Percentiles rank a stretch among this genome's conserved stretches.
Evolutionary conservation across 2,329 filamentous ascomycete species (phyloP).

Genomic region (Pleomassaria siparia): DNA sequence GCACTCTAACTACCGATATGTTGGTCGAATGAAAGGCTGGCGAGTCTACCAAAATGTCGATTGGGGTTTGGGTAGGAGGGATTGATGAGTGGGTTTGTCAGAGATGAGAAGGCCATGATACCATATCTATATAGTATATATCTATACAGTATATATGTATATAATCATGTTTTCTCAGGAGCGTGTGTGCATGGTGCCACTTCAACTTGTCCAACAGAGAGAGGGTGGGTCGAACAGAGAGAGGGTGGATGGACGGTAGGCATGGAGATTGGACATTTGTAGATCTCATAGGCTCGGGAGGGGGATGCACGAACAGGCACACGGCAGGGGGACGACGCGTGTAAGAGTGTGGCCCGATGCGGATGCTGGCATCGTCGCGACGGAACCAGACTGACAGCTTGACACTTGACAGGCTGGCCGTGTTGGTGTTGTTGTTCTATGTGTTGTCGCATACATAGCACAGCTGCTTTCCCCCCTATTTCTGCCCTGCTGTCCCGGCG

Average conservation of each 20-base stretch:
- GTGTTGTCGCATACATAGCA: background rate
- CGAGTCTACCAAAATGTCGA: background rate
- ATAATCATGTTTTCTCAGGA: too few relatives aligned
- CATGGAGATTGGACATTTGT: too few relatives aligned
- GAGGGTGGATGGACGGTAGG: background rate
- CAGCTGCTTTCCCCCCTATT: conserved; percentile 10
- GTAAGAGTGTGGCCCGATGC: background rate
- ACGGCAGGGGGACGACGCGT: conserved; percentile 2
- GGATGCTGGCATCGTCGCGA: background rate
- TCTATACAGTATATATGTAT: too few relatives aligned
- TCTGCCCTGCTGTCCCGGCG: conserved; percentile 6
- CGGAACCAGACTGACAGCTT: background rate
- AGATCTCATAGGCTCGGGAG: background rate
- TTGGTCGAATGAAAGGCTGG: background rate
- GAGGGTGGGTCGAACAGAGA: too few relatives aligned
- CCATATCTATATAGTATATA: too few relatives aligned
- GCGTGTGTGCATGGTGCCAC: too few relatives aligned
- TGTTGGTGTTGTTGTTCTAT: background rate
- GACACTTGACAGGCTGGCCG: background rate
- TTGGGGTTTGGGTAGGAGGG: background rate
- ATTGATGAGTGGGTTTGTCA: background rate
- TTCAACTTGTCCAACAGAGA: too few relatives aligned
- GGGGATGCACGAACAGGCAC: background rate
- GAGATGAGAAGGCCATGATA: too few relatives aligned
- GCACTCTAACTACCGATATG: background rate